Conservation (phyloP, 192 early-diverging fungal species). For the Mortierella hygrophila region DNA sequence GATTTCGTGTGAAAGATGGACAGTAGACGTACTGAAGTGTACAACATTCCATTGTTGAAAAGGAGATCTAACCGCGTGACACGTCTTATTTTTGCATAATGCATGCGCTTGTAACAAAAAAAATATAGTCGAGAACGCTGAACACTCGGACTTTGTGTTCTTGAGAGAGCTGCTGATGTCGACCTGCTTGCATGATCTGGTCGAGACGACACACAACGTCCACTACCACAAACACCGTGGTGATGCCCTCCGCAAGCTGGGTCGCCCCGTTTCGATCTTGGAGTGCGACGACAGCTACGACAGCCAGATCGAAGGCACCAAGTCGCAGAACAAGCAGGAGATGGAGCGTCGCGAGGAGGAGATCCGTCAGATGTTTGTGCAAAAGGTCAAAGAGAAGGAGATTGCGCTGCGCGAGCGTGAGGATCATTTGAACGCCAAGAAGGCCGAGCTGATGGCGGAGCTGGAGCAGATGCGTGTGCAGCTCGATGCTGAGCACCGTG, state of each 20-base stretch:
- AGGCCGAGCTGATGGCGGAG: constrained; percentile 36
- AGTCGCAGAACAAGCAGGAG: constrained; percentile 70
- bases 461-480: constrained; percentile 30
- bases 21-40: not conserved
- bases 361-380: constrained; percentile 71
- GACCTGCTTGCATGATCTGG: constrained; percentile 80
- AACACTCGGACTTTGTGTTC: constrained; percentile 83
- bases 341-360: constrained; percentile 83
- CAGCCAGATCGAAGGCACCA: constrained; percentile 73
- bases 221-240: constrained; percentile 84
- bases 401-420: constrained; percentile 57
- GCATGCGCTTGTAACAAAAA: not conserved
- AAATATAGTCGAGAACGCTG: constrained; percentile 76
- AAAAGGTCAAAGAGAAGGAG: constrained; percentile 65
- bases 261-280: constrained; percentile 84
- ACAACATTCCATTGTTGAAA: not conserved
- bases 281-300: constrained; percentile 88
- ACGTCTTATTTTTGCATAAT: constrained; percentile 11
- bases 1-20: not conserved
- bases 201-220: constrained; percentile 81
- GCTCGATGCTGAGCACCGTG: constrained; percentile 44
- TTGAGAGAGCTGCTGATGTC: constrained; percentile 79
- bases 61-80: not conserved
- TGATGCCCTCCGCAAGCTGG: constrained; percentile 70
- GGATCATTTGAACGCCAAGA: constrained; percentile 57